Base-by-base conservation (phyloP, 345 rosid species). In the Pugionium cornutum region DNA sequence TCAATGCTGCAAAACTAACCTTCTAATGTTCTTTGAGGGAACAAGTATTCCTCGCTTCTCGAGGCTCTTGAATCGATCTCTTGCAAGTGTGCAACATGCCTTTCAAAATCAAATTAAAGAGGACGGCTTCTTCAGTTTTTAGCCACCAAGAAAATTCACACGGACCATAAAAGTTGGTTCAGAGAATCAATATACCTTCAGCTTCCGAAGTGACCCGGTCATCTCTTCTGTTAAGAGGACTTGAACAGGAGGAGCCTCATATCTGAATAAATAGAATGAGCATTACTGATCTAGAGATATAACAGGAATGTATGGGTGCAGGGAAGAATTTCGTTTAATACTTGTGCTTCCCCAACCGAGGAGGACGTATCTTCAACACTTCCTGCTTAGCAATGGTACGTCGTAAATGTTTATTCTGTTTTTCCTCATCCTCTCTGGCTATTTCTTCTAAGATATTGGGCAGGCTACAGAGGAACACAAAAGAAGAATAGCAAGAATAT, bases 341-440 rank as follows among this genome's bases (percentile, higher is more conserved):
- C 99, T 83, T 94, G 88, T 88, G 88, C 83, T 85, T 90, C 69
- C 96, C 99, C 81, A 94, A 75, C 28, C 97, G 92, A 9, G 97
- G 95, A 18, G 99, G 99, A 40, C 91, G 69, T 6, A 72, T 60
- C 80, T 83, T 90, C 9, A 86, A 78, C 71, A 84, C 85, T 60
- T 94, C 97, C 67, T 88, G 77, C 78, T 85, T 87, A 1, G 89
- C 89, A 8, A 84, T 82, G 36, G 76, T 63, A 34, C 77, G 65
- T 30, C 99, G 60, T 30, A 75, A 48, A 63, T 75, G 89, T 73
- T 78, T 78, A 31, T 82, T 88, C 37, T 80, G 76, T 82, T 85
- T 88, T 70, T 86, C 91, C 58, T 84, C 86, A 41, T 90, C 95
- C 58, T 94, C 99, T 75, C 73, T 80, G 2, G 84, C 82, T 78